These are phyloP conservation scores for Candolleomyces eurysporus DNA, from an alignment of 768 basidiomycete species.

Conservation along the genomic window DNA sequence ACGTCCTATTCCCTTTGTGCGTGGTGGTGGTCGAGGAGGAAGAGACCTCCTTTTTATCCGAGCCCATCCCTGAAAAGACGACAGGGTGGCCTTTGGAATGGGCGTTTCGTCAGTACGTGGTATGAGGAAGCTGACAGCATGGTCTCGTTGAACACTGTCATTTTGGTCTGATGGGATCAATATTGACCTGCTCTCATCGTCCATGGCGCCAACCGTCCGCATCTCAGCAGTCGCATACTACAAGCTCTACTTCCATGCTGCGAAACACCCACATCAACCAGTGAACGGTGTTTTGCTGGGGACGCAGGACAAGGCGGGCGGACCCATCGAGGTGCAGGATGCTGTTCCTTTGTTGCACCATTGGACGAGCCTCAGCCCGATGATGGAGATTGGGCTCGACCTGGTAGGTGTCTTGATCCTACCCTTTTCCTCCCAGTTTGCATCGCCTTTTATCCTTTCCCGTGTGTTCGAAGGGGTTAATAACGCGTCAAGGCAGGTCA, in stretches of 20 bases:
- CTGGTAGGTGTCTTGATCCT: constrained; percentile 44
- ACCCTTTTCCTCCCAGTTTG: not conserved
- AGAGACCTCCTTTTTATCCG: no score
- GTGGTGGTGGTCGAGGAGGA: no score
- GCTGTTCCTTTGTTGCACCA: constrained; percentile 78
- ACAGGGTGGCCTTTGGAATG: no score
- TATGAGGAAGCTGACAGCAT: no score
- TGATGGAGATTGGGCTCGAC: constrained; percentile 85
- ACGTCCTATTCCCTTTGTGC: no score
- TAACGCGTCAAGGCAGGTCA: constrained; percentile 46
- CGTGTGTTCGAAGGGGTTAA: not conserved
- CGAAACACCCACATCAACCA: constrained; percentile 73
- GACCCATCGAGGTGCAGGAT: constrained; percentile 53
- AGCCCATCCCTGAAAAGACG: no score
- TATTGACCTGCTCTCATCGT: not conserved
- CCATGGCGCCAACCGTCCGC: constrained; percentile 37
- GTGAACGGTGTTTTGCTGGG: constrained; percentile 81
- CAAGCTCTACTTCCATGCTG: constrained; percentile 76
- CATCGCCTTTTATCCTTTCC: not conserved
- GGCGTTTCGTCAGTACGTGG: no score
- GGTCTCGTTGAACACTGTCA: no score
- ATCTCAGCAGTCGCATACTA: constrained; percentile 63
- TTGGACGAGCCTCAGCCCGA: constrained; percentile 80
- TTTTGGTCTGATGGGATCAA: no score
- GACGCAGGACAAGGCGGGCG: constrained; percentile 26